Base-by-base conservation (phyloP, 345 rosid species). In the Camelina sativa region DNA sequence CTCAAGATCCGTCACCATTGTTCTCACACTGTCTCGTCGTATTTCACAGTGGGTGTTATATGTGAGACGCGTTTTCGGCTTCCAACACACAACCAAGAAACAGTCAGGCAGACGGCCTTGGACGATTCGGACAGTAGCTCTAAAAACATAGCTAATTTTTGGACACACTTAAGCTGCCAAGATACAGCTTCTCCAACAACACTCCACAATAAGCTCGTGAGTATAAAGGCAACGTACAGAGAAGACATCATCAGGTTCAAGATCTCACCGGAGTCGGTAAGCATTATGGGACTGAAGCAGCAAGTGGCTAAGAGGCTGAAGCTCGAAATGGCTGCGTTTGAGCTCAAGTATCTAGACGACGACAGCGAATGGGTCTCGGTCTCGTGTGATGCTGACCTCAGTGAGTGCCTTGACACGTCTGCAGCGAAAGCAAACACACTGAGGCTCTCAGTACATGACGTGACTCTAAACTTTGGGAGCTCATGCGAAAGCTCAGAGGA, bases 401-500 rank as follows among this genome's bases (percentile, higher is more conserved):
- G 82, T 52, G 98, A 94, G 69, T 94, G 97, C 69, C 70, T 88
- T 1, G 92, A 91, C 65, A 64, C 89, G 50, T 82, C 91, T 2
- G 54, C 62, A 30, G 72, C 61, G 40, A 71, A 64, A 70, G 66
- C 66, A 8, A 77, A 20, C 51, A 85, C 86, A 16, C 69, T 89
- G 51, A 84, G 98, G 76, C 69, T 94, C 44, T 80, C 84, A 1
- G 82, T 91, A 77, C 93, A 94, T 37, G 97, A 94, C 63, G 76
- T 72, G 56, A 84, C 68, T 80, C 65, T 84, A 5, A 84, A 77
- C 75, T 93, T 82, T 1, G 97, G 97, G 43, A 94, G 98, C 80
- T 88, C 97, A 11, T 94, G 96, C 60, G 96, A 94, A 79, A 89
- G 97, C 89, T 88, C 87, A 2, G 93, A 86, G 22, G 87, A 87